phyloP scores from a whole-genome alignment of 441 rosid species.

The California macrophylla region DNA sequence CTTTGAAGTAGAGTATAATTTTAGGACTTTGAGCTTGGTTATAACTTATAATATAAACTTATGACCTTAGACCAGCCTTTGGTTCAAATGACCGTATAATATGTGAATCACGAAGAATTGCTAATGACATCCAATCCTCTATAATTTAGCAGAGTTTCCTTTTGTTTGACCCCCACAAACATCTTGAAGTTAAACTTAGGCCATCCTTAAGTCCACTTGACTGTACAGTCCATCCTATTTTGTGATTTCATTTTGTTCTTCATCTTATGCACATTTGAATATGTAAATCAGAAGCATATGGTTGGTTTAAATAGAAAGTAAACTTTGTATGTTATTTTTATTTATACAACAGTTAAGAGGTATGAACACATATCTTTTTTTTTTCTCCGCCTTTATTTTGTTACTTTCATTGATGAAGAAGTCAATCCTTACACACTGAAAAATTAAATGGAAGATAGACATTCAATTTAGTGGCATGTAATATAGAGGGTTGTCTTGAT shows the following conservation, averaged over 20 bases:
- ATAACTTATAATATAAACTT: no score
- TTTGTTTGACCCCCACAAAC: not conserved
- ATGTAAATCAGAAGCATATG: no score
- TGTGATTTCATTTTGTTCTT: no score
- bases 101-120: not conserved
- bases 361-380: no score
- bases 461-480: not conserved
- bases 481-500: not conserved
- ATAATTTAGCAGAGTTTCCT: not conserved
- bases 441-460: not conserved
- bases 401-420: no score
- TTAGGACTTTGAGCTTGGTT: not conserved
- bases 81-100: not conserved
- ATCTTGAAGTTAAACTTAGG: no score
- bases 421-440: not conserved
- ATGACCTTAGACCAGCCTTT: not conserved
- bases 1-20: not conserved
- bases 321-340: no score
- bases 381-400: no score
- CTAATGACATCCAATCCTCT: not conserved
- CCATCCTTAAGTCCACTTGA: not conserved
- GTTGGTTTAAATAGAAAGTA: no score
- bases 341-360: no score
- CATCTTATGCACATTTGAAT: no score
- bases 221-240: not conserved